These are phyloP conservation scores for Zygosaccharomyces pseudorouxii DNA, from an alignment of 805 yeast species.

Conservation along the genomic window DNA sequence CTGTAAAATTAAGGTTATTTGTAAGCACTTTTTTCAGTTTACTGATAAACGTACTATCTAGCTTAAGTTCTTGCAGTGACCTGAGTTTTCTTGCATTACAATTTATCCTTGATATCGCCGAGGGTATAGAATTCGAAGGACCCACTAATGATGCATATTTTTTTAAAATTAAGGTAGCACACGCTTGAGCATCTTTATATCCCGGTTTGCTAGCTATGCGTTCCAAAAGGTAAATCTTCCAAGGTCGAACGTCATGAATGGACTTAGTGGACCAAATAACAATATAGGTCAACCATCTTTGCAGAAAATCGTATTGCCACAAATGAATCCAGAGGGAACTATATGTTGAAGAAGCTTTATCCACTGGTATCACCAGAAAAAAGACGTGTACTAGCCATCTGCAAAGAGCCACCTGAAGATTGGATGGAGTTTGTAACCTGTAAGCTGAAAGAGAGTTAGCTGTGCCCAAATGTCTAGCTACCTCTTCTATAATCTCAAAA, in stretches of 20 bases:
- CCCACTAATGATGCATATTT: constrained; percentile 18
- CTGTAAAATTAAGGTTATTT: constrained; percentile 9
- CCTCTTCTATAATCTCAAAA: constrained; percentile 20
- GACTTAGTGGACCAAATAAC: constrained; percentile 33
- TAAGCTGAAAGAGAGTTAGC: constrained; percentile 21
- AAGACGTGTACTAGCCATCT: constrained; percentile 37
- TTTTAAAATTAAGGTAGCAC: constrained; percentile 22
- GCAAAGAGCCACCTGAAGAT: constrained; percentile 28
- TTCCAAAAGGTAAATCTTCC: constrained; percentile 28
- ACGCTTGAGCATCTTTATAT: constrained; percentile 20
- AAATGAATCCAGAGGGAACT: constrained; percentile 34
- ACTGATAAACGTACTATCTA: constrained; percentile 13
- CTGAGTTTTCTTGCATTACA: constrained; percentile 19
- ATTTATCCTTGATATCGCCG: constrained; percentile 12
- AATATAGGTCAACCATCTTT: constrained; percentile 34
- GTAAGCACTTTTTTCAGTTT: constrained; percentile 13
- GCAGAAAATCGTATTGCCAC: constrained; percentile 36
- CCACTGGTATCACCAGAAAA: constrained; percentile 21
- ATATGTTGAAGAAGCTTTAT: background rate
- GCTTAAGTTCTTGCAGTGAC: constrained; percentile 14
- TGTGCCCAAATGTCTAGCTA: constrained; percentile 34
- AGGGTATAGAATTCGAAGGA: constrained; percentile 13
- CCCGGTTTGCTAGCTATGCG: constrained; percentile 22
- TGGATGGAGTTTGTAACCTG: constrained; percentile 16
- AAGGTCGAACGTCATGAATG: constrained; percentile 27